Conservation (phyloP, 805 yeast genomes). For the Candida qinlingensis region DNA sequence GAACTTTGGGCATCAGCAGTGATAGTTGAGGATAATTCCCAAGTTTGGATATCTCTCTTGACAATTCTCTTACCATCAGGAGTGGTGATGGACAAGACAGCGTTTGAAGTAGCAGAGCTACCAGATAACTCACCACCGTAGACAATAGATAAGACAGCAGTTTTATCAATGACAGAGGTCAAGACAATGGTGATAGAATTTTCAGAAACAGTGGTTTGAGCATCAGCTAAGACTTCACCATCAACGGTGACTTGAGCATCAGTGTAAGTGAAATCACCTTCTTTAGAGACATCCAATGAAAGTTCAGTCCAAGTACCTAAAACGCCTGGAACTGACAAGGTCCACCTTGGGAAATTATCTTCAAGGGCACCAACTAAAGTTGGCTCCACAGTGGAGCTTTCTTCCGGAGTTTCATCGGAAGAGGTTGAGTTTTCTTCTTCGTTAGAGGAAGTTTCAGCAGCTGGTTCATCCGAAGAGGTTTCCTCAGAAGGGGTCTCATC, state of each 20-base stretch:
- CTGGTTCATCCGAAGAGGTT: neutral
- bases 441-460: neutral
- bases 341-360: neutral
- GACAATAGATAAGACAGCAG: neutral
- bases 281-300: neutral
- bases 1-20: neutral
- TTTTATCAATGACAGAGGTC: neutral
- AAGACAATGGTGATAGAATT: neutral
- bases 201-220: neutral
- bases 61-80: constrained; percentile 8
- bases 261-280: neutral
- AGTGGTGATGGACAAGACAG: neutral
- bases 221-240: constrained; percentile 3
- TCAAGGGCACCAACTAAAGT: neutral
- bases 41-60: constrained; percentile 6
- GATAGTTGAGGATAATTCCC: neutral
- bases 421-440: neutral
- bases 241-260: constrained; percentile 5
- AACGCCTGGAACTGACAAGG: neutral
- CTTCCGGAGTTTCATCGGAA: neutral
- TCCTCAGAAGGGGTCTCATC: neutral
- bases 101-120: neutral
- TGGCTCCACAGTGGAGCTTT: neutral
- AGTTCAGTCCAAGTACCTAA: neutral
- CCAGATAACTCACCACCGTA: neutral